Evolutionary conservation across 83 land plant species (phyloP).

Genomic region (Picea abies): DNA sequence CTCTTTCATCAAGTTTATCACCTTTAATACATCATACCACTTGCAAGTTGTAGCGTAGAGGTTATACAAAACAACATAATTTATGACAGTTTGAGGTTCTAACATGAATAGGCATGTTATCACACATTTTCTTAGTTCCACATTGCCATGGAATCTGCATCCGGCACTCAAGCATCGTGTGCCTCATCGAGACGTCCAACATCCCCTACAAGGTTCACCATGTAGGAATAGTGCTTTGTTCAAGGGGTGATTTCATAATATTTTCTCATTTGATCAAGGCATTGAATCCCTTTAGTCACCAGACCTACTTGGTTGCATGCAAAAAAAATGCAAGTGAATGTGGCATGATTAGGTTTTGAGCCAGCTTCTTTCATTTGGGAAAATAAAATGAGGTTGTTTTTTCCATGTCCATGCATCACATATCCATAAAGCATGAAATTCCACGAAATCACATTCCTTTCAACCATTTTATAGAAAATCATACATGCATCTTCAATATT

Average conservation of each 20-base stretch:
- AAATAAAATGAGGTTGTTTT: not conserved
- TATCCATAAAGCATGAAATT: not conserved
- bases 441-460: conserved; percentile 5
- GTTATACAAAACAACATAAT: conserved; percentile 22
- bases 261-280: conserved; percentile 28
- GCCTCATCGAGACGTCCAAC: conserved; percentile 41
- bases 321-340: conserved; percentile 42
- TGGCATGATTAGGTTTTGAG: conserved; percentile 35
- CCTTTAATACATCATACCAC: conserved; percentile 24
- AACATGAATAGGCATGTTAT: conserved; percentile 11
- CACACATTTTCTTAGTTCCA: conserved; percentile 20
- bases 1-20: conserved; percentile 16
- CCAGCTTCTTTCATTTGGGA: not conserved
- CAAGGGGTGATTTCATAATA: conserved; percentile 26
- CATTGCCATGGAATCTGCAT: conserved; percentile 14
- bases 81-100: conserved; percentile 25
- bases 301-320: conserved; percentile 48
- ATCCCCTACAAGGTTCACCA: conserved; percentile 49
- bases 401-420: not conserved
- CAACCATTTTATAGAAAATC: not conserved
- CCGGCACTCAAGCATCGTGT: conserved; percentile 22
- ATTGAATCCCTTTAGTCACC: conserved; percentile 31
- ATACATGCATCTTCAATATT: not conserved
- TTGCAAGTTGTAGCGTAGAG: conserved; percentile 21
- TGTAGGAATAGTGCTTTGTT: conserved; percentile 45